Evolutionary conservation across 352 stramenopile species (phyloP).

Genomic region (Phytophthora ohioensis): DNA sequence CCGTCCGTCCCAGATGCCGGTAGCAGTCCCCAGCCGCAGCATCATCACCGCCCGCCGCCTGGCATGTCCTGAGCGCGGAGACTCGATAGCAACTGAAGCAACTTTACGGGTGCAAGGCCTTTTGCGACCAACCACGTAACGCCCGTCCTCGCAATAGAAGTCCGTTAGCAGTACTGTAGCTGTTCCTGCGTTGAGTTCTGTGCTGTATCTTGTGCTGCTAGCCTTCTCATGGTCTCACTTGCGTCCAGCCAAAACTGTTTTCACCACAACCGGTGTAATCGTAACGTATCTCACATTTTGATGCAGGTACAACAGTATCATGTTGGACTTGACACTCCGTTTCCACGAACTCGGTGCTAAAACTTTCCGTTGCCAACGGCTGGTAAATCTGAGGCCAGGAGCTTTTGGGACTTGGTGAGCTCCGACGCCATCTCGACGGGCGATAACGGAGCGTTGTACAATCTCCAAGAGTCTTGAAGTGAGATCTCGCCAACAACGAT

Average conservation of each 20-base stretch:
- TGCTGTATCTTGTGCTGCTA: not conserved
- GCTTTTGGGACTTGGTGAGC: not conserved
- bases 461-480: not conserved
- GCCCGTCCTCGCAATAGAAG: constrained; percentile 45
- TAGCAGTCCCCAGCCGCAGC: constrained; percentile 31
- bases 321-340: not conserved
- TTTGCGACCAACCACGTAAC: constrained; percentile 25
- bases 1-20: constrained; percentile 18
- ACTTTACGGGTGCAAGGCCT: constrained; percentile 19
- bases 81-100: constrained; percentile 23
- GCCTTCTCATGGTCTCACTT: constrained; percentile 6
- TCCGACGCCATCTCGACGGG: not conserved
- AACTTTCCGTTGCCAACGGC: constrained; percentile 6
- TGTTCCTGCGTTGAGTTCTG: not conserved
- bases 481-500: constrained; percentile 1
- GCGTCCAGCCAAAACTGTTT: not conserved
- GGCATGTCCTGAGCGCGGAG: constrained; percentile 57
- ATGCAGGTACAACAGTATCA: no score
- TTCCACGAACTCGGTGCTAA: not conserved
- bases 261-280: constrained; percentile 10
- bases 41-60: constrained; percentile 51
- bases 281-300: not conserved
- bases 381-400: not conserved
- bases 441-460: not conserved
- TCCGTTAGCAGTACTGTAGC: constrained; percentile 13